Evolutionary conservation across 495 filamentous ascomycete species (phyloP), one percentile per base, ranked within the genome.

Genomic region (Penicillium salamii): DNA sequence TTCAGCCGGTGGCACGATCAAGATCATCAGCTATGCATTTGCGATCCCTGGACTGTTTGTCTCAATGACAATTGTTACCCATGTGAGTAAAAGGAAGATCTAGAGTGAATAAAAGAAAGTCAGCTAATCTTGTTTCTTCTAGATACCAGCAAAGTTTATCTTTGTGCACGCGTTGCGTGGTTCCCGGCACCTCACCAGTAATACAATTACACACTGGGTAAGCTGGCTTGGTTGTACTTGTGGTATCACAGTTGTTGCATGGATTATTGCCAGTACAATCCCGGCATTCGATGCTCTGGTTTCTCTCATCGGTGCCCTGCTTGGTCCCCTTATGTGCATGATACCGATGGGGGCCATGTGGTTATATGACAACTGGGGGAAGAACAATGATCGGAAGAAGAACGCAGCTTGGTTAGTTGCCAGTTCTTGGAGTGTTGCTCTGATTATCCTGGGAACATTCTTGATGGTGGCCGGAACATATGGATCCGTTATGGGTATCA

Each of bases 1-100:
- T 7, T 84, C 84, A 0, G 82, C 83, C 7, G 76, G 80, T 13
- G 61, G 61, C 0, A 21, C 75, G 0, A 59, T 92, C 3, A 79
- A 82, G 53, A 88, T 84, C 58, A 59, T 90, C 36, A 78, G 80
- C 4, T 92, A 85, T 58, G 87, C 85, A 6, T 65, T 91, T 47
- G 87, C 85, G 7, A 55, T 87, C 3, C 88, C 87, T 15, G 84
- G 60, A 7, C 21, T 66, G 17, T 33, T 65, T 8, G 62, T 62
- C 3, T 59, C 51, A 7, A 57, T 53, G 19, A 61, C 55, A 12
- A 48, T 65, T 34, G 49, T 54, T 8, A 26, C 43, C 15, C 57
- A 58, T 35, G 54, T 55, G 49, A 42, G 52, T 14, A 3, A 5
- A 3, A 13, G 15, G 5, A 26, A 7, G 11, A 66, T 63, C 74